Conservation (phyloP, 2,329 filamentous ascomycete species). For the Penicillium crustosum region DNA sequence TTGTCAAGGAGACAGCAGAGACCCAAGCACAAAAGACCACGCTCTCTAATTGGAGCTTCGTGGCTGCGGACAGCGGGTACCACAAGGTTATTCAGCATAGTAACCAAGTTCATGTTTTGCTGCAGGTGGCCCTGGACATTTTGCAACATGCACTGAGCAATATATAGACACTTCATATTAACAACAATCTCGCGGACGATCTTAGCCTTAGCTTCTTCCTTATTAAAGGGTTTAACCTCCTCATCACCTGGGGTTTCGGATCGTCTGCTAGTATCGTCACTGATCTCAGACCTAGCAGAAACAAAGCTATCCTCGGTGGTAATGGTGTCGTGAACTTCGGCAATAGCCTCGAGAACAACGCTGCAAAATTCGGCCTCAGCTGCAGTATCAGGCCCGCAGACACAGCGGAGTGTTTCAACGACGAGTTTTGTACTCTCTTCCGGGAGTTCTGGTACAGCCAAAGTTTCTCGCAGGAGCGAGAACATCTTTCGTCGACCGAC, state of each 20-base stretch:
- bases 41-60: slow-evolving; percentile 87
- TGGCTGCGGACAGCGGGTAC: slow-evolving; percentile 93
- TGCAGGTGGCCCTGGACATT: slow-evolving; percentile 87
- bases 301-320: slow-evolving; percentile 82
- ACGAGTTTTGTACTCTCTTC: slow-evolving; percentile 90
- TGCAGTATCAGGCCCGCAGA: slow-evolving; percentile 65
- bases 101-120: slow-evolving; percentile 84
- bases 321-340: slow-evolving; percentile 94
- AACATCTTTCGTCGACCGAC: slow-evolving; percentile 96
- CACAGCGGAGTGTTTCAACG: slow-evolving; percentile 75
- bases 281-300: slow-evolving; percentile 83
- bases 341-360: slow-evolving; percentile 81
- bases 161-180: slow-evolving; percentile 97
- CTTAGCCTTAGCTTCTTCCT: slow-evolving; percentile 66
- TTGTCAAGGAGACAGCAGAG: slow-evolving; percentile 89
- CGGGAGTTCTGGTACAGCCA: slow-evolving; percentile 83
- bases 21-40: slow-evolving; percentile 84
- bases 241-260: slow-evolving; percentile 49
- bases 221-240: slow-evolving; percentile 56
- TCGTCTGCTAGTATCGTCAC: slow-evolving; percentile 58
- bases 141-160: slow-evolving; percentile 94
- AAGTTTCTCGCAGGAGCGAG: slow-evolving; percentile 76
- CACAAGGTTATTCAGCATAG: slow-evolving; percentile 97
- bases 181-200: slow-evolving; percentile 82
- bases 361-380: slow-evolving; percentile 52